Evolutionary conservation across 257 asterid species (phyloP), one percentile per base, ranked within the genome.

Genomic region (Echium plantagineum): DNA sequence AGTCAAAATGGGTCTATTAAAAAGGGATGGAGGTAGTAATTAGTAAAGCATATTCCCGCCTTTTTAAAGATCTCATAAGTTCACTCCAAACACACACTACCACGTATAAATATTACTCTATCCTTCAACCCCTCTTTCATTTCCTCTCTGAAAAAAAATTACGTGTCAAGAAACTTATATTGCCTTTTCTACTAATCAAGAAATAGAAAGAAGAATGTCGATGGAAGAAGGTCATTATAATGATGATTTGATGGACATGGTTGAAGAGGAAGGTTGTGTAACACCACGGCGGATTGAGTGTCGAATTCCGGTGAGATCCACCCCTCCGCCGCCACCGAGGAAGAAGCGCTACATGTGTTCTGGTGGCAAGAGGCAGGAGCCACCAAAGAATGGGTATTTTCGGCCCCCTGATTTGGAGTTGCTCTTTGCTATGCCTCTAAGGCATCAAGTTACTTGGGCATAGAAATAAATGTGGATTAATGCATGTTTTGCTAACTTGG

Each of bases 241-340:
- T 21, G 9, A n/a, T 7, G 35, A 18, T 8, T 58, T 35, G 5
- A 46, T 28, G 1, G 21, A 6, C 63, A 30, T 7, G 55, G 73
- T 9, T 49, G 63, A 0, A 19, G 77, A 61, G 38, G 80, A 74
- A 6, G 83, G 74, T 26, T 79, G 80, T n/a, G 38, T 69, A 3
- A 82, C 89, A 0, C 89, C 85, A 26, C 73, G 58, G 31, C 67
- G 65, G 4, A 71, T 69, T 1, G 75, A 59, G 18, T 59, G n/a
- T 47, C 63, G 19, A 30, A 82, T 82, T 26, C 85, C 83, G 57
- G 72, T 7, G 63, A 66, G 68, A 73, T 26, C 78, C 0, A 61
- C 52, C 21, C 89, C 57, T 53, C 57, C 89, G 52, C 89, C 85
- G 3, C 77, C 80, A 20, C 75, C 89, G 31, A 85, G 81, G 52